Conservation (phyloP, 176 grass and related monocot genomes). For the Calamus simplicifolius region DNA sequence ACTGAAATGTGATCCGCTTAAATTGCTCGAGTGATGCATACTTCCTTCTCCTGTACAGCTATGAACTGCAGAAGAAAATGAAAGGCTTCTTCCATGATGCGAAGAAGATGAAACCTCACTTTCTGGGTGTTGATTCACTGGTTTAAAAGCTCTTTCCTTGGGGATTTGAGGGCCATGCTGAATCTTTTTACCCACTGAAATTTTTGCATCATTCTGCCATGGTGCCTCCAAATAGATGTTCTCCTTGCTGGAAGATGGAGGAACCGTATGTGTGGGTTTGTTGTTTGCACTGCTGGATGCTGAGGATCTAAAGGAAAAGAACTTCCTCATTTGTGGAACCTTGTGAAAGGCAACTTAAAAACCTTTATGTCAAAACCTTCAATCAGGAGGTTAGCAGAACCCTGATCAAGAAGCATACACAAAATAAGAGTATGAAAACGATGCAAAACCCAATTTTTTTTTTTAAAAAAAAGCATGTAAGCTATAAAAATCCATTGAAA, state of each 20-base stretch:
- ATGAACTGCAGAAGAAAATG: conserved; percentile 36
- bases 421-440: too few relatives aligned
- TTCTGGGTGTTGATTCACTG: conserved; percentile 15
- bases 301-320: conserved; percentile 60
- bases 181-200: conserved; percentile 9
- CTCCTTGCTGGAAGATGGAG: conserved; percentile 17
- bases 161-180: conserved; percentile 13
- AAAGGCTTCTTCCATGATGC: conserved; percentile 42
- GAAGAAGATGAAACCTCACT: conserved; percentile 28
- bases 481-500: too few relatives aligned
- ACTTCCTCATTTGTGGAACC: conserved; percentile 41
- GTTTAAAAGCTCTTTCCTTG: conserved; percentile 23
- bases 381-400: too few relatives aligned
- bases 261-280: not conserved
- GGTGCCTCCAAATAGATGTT: not conserved
- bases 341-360: too few relatives aligned
- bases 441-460: too few relatives aligned
- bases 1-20: not conserved
- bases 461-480: too few relatives aligned
- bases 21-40: not conserved
- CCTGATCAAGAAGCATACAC: too few relatives aligned
- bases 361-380: too few relatives aligned
- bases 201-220: conserved; percentile 14
- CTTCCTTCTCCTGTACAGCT: conserved; percentile 24
- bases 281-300: conserved; percentile 28